Conservation (phyloP, 371 early-diverging fungal species). For the Mucor irregularis region DNA sequence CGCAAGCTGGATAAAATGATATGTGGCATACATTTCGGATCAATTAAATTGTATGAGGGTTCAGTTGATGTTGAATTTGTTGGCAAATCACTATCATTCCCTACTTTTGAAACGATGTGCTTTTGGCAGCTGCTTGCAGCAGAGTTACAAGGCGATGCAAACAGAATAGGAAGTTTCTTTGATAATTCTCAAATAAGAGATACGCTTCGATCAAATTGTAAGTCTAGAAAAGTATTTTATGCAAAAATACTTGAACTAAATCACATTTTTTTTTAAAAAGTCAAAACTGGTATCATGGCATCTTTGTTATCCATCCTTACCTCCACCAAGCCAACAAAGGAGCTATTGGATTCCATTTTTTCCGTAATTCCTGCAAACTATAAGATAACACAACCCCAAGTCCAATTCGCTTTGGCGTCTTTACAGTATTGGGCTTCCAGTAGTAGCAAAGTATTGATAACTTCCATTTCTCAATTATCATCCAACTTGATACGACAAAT, state of each 20-base stretch:
- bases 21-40: constrained; percentile 23
- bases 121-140: constrained; percentile 37
- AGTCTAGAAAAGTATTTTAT: too few relatives aligned
- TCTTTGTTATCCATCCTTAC: constrained; percentile 24
- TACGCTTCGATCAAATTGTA: constrained; percentile 25
- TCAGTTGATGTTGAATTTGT: constrained; percentile 7
- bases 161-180: constrained; percentile 20
- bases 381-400: not conserved
- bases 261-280: not conserved
- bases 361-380: constrained; percentile 8
- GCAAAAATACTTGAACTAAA: too few relatives aligned
- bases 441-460: not conserved
- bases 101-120: constrained; percentile 23
- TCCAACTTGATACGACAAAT: constrained; percentile 1
- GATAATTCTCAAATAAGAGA: constrained; percentile 6
- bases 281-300: constrained; percentile 21
- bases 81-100: constrained; percentile 13
- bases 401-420: constrained; percentile 10
- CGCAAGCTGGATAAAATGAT: constrained; percentile 21
- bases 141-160: constrained; percentile 27
- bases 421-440: constrained; percentile 17
- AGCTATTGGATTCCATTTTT: constrained; percentile 15
- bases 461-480: constrained; percentile 1
- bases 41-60: constrained; percentile 28
- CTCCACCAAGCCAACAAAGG: constrained; percentile 20